A percentile compares a stretch with the other conserved stretches of the same genome.
Conservation (phyloP, 176 grass and related monocot species). For the Aechmea fasciata region DNA sequence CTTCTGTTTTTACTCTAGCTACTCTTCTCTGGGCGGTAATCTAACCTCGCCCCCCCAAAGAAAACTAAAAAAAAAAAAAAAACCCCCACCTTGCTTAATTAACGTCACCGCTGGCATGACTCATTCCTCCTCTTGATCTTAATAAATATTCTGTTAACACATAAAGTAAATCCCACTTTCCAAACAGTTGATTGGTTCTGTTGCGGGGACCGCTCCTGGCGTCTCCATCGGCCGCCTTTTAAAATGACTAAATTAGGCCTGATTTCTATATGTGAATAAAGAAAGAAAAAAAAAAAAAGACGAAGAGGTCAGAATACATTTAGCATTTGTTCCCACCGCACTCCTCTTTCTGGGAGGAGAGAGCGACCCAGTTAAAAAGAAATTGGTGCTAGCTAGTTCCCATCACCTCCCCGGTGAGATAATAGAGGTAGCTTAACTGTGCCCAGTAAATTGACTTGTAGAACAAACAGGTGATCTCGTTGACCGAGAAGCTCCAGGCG, state of each 20-base stretch:
- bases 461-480: conserved; percentile 39
- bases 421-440: not conserved
- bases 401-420: not conserved
- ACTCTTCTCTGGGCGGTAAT: not conserved
- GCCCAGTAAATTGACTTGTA: conserved; percentile 7
- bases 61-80: too few relatives aligned
- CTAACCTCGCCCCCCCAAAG: not conserved
- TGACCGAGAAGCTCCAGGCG: conserved; percentile 62
- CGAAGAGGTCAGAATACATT: too few relatives aligned
- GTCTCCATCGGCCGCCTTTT: too few relatives aligned
- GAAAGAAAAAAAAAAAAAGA: too few relatives aligned
- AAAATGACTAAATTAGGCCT: too few relatives aligned
- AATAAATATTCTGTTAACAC: not conserved
- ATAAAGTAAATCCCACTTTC: conserved; percentile 19
- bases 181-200: conserved; percentile 15
- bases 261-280: too few relatives aligned
- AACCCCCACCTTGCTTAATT: conserved; percentile 4
- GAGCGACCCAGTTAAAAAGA: not conserved
- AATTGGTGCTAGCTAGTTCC: not conserved
- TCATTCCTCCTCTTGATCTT: too few relatives aligned
- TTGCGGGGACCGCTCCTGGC: not conserved
- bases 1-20: not conserved
- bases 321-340: conserved; percentile 5
- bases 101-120: not conserved
- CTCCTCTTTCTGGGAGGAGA: not conserved